Base-by-base conservation (phyloP, 352 stramenopile genomes). In the Phytophthora fragariaefolia region DNA sequence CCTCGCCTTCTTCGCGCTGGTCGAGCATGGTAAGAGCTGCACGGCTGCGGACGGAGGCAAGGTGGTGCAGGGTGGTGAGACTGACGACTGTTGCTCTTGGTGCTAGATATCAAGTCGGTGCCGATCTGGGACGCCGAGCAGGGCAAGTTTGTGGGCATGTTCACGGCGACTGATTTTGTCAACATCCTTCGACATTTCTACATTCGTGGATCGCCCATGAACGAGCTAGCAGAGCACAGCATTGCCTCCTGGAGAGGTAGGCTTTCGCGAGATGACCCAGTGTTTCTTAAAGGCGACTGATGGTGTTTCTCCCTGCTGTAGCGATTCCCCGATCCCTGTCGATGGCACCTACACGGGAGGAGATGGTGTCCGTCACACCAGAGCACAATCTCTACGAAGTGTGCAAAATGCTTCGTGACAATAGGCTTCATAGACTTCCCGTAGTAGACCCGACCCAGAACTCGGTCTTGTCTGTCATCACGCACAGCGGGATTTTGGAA, bases 141-240 rank as follows among this genome's bases (percentile, higher is more conserved):
- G 55, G 95, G 96, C 22, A 85, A 97, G 62, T 99, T 99, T 65
- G 96, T 99, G 4, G 97, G 97, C 46, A 93, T 99, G 73, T 97
- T 99, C 70, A 99, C 97, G 3, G 93, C 98, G 1, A 98, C 95
- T 10, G 97, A 99, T 80, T 99, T 99, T 84, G 98, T 99, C 71
- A 97, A 98, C 73, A 98, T 99, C 63, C 69, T 99, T 36, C 86
- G 96, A 18, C 90, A 98, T 69, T 98, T 98, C 75, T 96, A 96
- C 73, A 87, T 90, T 34, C 95, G 91, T 22, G 87, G 90, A n/a
- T 90, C 88, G 28, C 85, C 96, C 40, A 96, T 98, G 83, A 91
- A 92, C 43, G 83, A 93, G 52, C 71, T 93, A 56, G 83, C 87
- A 62, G 87, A 95, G 57, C 83, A 95, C 69, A 95, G 87, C 52